Conservation (phyloP, 495 filamentous ascomycete species). For the Aspergillus haitiensis region DNA sequence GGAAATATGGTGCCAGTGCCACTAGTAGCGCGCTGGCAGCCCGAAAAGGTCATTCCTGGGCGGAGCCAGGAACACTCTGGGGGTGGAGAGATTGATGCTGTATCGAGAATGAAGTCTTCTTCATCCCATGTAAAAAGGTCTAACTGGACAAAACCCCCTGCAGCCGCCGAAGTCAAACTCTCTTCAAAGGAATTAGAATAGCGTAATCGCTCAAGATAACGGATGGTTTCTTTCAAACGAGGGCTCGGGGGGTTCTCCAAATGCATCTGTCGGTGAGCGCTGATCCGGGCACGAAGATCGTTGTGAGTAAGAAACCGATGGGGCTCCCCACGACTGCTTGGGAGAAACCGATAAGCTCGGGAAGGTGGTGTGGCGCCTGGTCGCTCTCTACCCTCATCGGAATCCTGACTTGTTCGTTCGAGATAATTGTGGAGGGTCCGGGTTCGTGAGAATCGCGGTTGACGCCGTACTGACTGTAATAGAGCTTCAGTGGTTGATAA, state of each 20-base stretch:
- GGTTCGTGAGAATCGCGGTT: constrained; percentile 45
- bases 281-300: constrained; percentile 48
- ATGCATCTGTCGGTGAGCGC: constrained; percentile 53
- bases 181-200: constrained; percentile 57
- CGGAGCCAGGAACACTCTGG: constrained; percentile 65
- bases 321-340: constrained; percentile 34
- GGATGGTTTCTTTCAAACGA: constrained; percentile 61
- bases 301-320: constrained; percentile 39
- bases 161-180: constrained; percentile 51
- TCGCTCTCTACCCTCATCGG: constrained; percentile 36
- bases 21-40: constrained; percentile 55
- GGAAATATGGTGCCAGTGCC: constrained; percentile 30
- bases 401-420: constrained; percentile 36
- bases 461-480: constrained; percentile 51
- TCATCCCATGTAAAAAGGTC: constrained; percentile 48
- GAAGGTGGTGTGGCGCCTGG: constrained; percentile 24
- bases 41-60: constrained; percentile 63
- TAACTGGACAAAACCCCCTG: constrained; percentile 49
- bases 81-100: constrained; percentile 52
- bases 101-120: constrained; percentile 65
- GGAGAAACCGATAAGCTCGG: constrained; percentile 41
- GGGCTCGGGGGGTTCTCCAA: constrained; percentile 45
- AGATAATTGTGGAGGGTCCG: constrained; percentile 50
- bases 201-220: constrained; percentile 63
- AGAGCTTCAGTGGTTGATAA: constrained; percentile 44